Conservation (phyloP, 768 basidiomycete genomes). For the Mycena vitilis region DNA sequence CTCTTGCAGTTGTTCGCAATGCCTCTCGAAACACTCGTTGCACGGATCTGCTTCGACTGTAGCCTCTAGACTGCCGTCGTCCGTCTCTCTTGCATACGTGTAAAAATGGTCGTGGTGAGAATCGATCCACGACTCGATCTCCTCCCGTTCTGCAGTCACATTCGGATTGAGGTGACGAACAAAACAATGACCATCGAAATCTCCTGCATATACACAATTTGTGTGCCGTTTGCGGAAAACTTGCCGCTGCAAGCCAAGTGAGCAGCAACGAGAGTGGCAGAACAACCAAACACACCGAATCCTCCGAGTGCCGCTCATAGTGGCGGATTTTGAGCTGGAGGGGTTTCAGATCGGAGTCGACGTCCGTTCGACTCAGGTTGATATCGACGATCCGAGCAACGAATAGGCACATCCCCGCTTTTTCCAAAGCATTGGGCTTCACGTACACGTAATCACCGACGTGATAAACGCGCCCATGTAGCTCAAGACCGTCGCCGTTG, state of each 20-base stretch:
- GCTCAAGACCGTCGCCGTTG: constrained; percentile 50
- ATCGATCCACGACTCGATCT: constrained; percentile 60
- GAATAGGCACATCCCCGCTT: constrained; percentile 47
- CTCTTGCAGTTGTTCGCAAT: constrained; percentile 44
- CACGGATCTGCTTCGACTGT: constrained; percentile 44
- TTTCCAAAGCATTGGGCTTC: constrained; percentile 43
- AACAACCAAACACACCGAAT: constrained; percentile 5
- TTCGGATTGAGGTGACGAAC: constrained; percentile 48
- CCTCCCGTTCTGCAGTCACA: constrained; percentile 37
- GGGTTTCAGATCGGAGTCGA: background rate
- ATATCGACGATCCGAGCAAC: constrained; percentile 70
- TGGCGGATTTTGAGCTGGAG: constrained; percentile 45
- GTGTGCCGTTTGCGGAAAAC: constrained; percentile 54
- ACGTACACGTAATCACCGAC: constrained; percentile 72
- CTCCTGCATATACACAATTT: constrained; percentile 45
- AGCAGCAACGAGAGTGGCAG: background rate
- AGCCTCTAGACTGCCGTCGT: constrained; percentile 39
- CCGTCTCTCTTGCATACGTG: constrained; percentile 49
- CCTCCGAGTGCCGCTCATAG: constrained; percentile 53
- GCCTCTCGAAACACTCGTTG: constrained; percentile 50
- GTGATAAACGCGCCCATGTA: constrained; percentile 64
- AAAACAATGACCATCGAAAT: constrained; percentile 68
- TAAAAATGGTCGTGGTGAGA: constrained; percentile 70
- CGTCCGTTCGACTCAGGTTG: constrained; percentile 19
- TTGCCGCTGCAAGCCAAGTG: constrained; percentile 44